phyloP scores from a whole-genome alignment of 257 asterid species.

The Petunia secreta region DNA sequence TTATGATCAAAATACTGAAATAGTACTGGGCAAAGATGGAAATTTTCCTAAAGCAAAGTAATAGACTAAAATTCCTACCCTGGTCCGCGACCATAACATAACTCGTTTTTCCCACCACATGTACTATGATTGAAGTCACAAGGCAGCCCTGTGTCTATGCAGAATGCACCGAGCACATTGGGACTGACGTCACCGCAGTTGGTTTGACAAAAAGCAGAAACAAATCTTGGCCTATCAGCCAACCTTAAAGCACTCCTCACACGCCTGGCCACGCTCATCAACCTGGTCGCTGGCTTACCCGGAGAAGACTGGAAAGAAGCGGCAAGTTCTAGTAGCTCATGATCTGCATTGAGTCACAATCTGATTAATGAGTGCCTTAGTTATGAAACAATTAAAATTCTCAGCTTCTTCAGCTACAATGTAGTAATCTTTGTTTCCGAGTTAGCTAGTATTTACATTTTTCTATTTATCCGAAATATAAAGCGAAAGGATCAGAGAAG shows the following conservation, averaged over 20 bases:
- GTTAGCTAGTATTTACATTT: not conserved
- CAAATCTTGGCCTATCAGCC: conserved; percentile 78
- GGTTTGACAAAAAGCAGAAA: conserved; percentile 94
- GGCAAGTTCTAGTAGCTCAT: conserved; percentile 83
- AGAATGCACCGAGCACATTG: conserved; percentile 97
- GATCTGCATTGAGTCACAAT: conserved; percentile 58
- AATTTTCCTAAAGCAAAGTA: conserved; percentile 18
- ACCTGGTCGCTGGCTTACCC: conserved; percentile 70
- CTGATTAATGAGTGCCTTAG: conserved; percentile 4
- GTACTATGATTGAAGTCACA: conserved; percentile 98
- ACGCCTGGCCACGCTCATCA: conserved; percentile 73
- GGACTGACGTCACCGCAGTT: conserved; percentile 99
- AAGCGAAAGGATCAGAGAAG: not conserved
- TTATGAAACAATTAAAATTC: not conserved
- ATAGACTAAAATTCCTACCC: conserved; percentile 56
- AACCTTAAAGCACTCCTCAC: conserved; percentile 83
- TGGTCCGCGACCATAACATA: conserved; percentile 98
- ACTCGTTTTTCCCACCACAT: conserved; percentile 94
- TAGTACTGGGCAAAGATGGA: not conserved
- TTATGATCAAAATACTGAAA: conserved; percentile 16
- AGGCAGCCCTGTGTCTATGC: conserved; percentile 90
- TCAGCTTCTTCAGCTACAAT: not conserved
- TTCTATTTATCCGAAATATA: not conserved
- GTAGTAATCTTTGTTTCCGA: not conserved
- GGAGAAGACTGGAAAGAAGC: conserved; percentile 74